Base-by-base conservation (phyloP, 306 rosid genomes). In the Malus asiatica region DNA sequence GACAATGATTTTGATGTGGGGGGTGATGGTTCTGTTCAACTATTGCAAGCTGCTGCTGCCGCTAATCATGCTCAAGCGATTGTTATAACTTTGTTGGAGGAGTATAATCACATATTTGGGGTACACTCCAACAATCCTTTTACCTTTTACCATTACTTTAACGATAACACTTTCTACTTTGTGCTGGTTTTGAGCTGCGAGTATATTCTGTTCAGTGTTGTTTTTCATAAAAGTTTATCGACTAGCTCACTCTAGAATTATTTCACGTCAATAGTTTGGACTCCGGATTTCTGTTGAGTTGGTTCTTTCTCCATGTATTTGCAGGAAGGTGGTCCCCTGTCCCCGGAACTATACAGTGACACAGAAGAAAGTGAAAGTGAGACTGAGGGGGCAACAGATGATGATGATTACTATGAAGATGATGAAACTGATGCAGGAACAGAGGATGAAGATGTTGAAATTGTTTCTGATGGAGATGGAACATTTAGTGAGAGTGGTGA, bases 41-140 rank as follows among this genome's bases (percentile, higher is more conserved):
- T 93, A 78, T 79, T 93, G 82, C 93, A 92, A 84, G 98, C 98
- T 68, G 98, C 98, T 85, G 98, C 98, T 20, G 98, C 98, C 8
- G 98, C 98, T 33, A 93, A 93, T 83, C 98, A 91, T 88, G 98
- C 97, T 84, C 98, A 93, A 88, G 92, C 96, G 44, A 93, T 93
- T 78, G 86, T 85, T 72, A 93, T 91, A 77, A 93, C 98, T 69
- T 86, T 93, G 83, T 85, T 93, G 83, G 98, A 93, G 83, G 96
- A 93, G 83, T 91, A 88, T 77, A 77, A 70, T 79, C 86, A 53
- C 72, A 88, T 93, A 82, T 93, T 93, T 77, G 97, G 93, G 97
- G 98, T 90, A 84, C 45, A 75, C 35, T 66, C 58, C 67, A 71
- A 74, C 20, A 11, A 22, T 38, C 23, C 60, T 18, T 84, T 48